These are phyloP conservation scores for Beauveria sp. DNA, from an alignment of 2,329 filamentous ascomycete genomes.

Conservation along the genomic window DNA sequence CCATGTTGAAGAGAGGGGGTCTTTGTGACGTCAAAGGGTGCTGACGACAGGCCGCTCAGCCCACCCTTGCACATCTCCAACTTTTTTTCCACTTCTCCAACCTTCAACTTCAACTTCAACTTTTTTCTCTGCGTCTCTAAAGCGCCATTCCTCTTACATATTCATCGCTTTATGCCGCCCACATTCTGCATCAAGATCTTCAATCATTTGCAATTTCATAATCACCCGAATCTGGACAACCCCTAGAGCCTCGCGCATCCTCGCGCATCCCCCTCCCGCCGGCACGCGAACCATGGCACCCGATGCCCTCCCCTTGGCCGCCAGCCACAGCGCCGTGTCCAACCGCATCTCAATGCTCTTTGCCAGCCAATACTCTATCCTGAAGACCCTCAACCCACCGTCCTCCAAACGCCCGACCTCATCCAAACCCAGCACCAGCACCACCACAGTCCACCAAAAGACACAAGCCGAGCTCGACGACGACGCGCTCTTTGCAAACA, in stretches of 20 bases:
- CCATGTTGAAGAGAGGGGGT: no score
- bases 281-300: background rate
- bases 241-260: no score
- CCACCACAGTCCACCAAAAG: slow-evolving; percentile 5
- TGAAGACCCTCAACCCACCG: slow-evolving; percentile 20
- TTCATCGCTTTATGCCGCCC: no score
- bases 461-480: slow-evolving; percentile 17
- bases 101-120: no score
- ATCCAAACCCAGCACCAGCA: background rate
- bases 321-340: slow-evolving; percentile 30
- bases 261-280: background rate
- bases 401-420: slow-evolving; percentile 7
- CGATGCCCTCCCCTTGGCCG: slow-evolving; percentile 27
- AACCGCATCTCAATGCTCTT: slow-evolving; percentile 36
- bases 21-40: no score
- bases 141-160: no score
- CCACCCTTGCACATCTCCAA: no score
- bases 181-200: no score
- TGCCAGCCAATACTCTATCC: slow-evolving; percentile 26
- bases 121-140: no score
- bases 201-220: no score
- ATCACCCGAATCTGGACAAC: background rate
- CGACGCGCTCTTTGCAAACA: slow-evolving; percentile 19
- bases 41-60: no score
- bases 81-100: no score